Evolutionary conservation across 306 rosid genomes (phyloP).

Genomic region (Malus orientalis): DNA sequence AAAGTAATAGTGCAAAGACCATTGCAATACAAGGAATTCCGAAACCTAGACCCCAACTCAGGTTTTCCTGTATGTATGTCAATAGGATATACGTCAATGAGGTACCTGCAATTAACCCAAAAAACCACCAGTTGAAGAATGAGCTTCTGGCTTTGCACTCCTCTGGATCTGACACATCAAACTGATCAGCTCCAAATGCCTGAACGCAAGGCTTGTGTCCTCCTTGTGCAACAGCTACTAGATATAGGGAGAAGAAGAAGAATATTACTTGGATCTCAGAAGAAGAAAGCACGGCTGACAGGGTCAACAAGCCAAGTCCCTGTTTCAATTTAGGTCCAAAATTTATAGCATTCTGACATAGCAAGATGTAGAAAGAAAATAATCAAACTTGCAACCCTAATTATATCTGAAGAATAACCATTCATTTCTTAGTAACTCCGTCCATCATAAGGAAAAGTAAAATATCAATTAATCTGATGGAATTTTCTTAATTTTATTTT

Average conservation of each 20-base stretch:
- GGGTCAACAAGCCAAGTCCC: constrained; percentile 59
- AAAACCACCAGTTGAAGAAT: constrained; percentile 87
- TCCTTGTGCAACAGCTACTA: constrained; percentile 56
- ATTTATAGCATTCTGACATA: background rate
- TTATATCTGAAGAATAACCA: background rate
- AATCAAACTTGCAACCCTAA: background rate
- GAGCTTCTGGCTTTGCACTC: constrained; percentile 66
- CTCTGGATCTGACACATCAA: constrained; percentile 46
- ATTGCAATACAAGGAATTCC: constrained; percentile 27
- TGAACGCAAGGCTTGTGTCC: constrained; percentile 83
- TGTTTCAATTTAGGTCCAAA: constrained; percentile 3
- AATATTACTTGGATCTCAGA: constrained; percentile 28
- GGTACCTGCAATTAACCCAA: constrained; percentile 33
- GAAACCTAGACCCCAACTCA: constrained; percentile 31
- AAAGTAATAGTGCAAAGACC: constrained; percentile 14
- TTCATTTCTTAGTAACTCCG: background rate
- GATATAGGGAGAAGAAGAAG: constrained; percentile 53
- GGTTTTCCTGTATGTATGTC: constrained; percentile 40
- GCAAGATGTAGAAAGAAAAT: background rate
- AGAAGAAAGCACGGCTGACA: constrained; percentile 43
- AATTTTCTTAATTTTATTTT: background rate
- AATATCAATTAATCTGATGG: background rate
- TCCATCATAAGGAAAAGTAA: background rate
- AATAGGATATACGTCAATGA: constrained; percentile 22
- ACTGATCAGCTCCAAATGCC: constrained; percentile 80